phyloP scores from a whole-genome alignment of 163 green algal species.

The Prototheca cutis region DNA sequence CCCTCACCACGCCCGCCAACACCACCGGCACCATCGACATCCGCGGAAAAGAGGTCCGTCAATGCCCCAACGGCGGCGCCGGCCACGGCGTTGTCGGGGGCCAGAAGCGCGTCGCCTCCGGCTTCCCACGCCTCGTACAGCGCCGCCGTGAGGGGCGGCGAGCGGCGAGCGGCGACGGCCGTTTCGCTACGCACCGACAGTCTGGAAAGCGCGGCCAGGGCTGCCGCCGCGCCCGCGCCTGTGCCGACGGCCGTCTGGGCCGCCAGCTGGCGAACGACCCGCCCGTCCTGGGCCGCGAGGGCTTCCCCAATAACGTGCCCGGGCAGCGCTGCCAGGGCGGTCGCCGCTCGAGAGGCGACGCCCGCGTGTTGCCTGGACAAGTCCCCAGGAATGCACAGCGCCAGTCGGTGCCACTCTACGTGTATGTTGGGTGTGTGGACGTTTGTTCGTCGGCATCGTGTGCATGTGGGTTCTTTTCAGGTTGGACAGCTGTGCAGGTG shows the following conservation, averaged over 20 bases:
- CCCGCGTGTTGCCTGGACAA: neutral
- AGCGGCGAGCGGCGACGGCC: neutral
- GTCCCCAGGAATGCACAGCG: neutral
- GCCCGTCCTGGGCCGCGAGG: neutral
- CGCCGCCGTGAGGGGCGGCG: conserved; percentile 2
- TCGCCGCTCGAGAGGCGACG: neutral
- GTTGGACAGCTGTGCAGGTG: too few species aligned
- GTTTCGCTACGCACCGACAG: conserved; percentile 16
- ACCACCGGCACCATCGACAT: too few species aligned
- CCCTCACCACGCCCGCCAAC: too few species aligned
- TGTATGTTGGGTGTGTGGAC: too few species aligned
- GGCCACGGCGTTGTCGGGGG: neutral
- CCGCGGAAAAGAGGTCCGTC: conserved; percentile 14
- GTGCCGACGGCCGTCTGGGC: neutral
- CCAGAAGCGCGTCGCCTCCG: conserved; percentile 4
- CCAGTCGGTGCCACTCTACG: neutral
- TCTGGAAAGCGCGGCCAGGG: conserved; percentile 14
- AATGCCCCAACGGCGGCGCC: conserved; percentile 9
- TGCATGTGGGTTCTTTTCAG: too few species aligned
- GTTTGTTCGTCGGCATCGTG: too few species aligned
- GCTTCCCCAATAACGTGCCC: conserved; percentile 1
- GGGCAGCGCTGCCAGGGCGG: neutral
- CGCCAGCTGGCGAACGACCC: neutral
- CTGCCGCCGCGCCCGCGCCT: neutral
- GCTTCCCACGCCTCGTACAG: conserved; percentile 20